Conservation (phyloP, 768 basidiomycete genomes). For the Suillus spraguei region DNA sequence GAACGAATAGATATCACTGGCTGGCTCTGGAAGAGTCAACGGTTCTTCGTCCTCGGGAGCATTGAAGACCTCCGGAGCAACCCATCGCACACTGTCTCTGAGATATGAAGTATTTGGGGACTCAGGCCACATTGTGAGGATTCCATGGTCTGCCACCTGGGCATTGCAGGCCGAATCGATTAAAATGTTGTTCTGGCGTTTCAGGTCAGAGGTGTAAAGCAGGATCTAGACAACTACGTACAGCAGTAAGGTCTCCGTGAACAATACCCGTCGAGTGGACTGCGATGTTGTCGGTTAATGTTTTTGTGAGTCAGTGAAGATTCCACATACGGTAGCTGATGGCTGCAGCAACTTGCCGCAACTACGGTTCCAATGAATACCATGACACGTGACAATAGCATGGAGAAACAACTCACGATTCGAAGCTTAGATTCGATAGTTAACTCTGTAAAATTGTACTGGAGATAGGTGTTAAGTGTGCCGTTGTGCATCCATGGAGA, state of each 20-base stretch:
- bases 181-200: constrained; percentile 36
- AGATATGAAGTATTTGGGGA: constrained; percentile 19
- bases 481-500: constrained; percentile 38
- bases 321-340: constrained; percentile 21
- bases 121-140: constrained; percentile 33
- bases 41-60: constrained; percentile 17
- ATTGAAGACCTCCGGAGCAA: constrained; percentile 42
- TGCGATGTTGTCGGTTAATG: neutral
- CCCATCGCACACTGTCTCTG: constrained; percentile 40
- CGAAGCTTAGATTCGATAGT: constrained; percentile 6
- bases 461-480: constrained; percentile 26
- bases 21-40: neutral
- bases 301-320: too few relatives aligned
- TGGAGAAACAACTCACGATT: constrained; percentile 19
- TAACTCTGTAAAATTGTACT: constrained; percentile 14
- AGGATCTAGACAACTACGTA: constrained; percentile 17
- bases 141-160: constrained; percentile 40
- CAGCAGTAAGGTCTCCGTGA: constrained; percentile 50
- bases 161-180: constrained; percentile 34
- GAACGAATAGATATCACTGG: constrained; percentile 30
- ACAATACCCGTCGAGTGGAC: constrained; percentile 32
- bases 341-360: constrained; percentile 17
- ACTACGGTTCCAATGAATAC: neutral
- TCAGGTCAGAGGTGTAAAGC: neutral
- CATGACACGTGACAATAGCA: neutral